phyloP scores from a whole-genome alignment of 176 grass and related monocot species.

The Sorghum bicolor region Sorghum_bicolor_NCBIv3 NC_012875.2:51179501-51180000 shows the following conservation, averaged over 20 bases:
- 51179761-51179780: neutral
- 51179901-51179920: neutral
- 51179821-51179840: neutral
- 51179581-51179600: neutral
- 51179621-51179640: neutral
- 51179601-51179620: neutral
- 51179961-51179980: neutral
- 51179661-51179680: neutral
- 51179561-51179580: neutral
- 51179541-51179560: neutral
- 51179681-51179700: neutral
- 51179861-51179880: neutral
- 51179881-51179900: neutral
- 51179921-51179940: neutral
- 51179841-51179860: neutral
- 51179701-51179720: neutral
- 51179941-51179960: neutral
- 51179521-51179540: neutral
- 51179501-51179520: neutral
- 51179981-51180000: neutral
- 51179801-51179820: neutral
- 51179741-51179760: neutral
- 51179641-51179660: conserved; percentile 15
- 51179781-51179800: neutral
- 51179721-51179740: neutral